Conservation (phyloP, 2,329 filamentous ascomycete genomes). For the Leptographium lundbergii region DNA sequence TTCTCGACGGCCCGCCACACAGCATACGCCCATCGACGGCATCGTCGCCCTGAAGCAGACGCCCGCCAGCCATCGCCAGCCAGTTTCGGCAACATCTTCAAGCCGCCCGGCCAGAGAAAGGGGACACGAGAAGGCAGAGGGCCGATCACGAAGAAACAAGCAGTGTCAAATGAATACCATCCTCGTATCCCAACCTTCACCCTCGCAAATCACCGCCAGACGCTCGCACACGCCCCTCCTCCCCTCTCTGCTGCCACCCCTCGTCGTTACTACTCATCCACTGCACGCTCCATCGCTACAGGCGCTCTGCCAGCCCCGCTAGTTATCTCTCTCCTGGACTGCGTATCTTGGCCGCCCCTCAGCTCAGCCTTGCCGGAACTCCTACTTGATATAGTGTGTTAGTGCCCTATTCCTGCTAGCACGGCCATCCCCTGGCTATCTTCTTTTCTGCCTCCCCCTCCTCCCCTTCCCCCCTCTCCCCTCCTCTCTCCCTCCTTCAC, state of each 20-base stretch:
- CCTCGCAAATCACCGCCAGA: neutral
- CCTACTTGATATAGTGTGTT: neutral
- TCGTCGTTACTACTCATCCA: no score
- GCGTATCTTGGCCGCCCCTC: neutral
- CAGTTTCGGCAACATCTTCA: neutral
- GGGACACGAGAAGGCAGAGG: neutral
- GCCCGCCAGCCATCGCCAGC: neutral
- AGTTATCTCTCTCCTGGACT: neutral
- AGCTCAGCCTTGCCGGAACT: neutral
- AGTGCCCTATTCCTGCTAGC: neutral
- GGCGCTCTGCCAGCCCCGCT: neutral
- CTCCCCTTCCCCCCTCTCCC: neutral
- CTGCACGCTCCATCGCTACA: no score
- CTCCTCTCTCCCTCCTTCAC: neutral
- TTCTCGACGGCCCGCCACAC: no score
- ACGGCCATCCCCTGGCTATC: neutral
- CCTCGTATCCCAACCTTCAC: neutral
- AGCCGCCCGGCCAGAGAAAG: neutral
- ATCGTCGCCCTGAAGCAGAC: no score
- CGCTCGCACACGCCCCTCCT: neutral
- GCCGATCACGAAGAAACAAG: neutral
- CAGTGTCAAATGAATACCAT: neutral
- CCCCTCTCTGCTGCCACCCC: neutral
- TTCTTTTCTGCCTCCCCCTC: neutral
- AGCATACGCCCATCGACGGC: no score